Evolutionary conservation across 345 rosid species (phyloP).

Genomic region (Barbarea vulgaris): DNA sequence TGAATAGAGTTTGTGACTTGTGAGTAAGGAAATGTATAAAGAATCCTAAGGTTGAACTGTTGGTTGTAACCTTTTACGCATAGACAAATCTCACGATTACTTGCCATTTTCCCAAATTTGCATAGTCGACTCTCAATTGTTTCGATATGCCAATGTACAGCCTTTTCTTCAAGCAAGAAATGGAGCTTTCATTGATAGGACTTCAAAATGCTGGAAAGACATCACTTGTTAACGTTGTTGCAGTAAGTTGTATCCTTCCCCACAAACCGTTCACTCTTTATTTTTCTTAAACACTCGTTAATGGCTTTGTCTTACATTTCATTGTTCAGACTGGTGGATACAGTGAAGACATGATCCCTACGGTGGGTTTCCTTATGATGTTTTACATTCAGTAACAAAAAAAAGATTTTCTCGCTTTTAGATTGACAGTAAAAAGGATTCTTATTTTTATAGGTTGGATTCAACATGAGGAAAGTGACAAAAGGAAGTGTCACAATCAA

Average conservation of each 20-base stretch:
- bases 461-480: constrained; percentile 95
- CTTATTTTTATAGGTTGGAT: constrained; percentile 67
- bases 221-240: constrained; percentile 79
- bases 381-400: not conserved
- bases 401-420: not conserved
- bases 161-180: constrained; percentile 85
- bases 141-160: constrained; percentile 46
- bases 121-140: not conserved
- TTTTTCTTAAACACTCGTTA: constrained; percentile 14
- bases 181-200: constrained; percentile 87
- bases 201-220: constrained; percentile 91
- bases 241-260: constrained; percentile 56
- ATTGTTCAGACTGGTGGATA: constrained; percentile 77
- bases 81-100: not conserved
- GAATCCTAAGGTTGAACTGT: not conserved
- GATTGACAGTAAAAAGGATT: not conserved
- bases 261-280: not conserved
- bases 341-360: constrained; percentile 93
- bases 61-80: not conserved
- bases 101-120: not conserved
- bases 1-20: not conserved
- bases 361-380: constrained; percentile 47
- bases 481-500: constrained; percentile 94
- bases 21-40: not conserved
- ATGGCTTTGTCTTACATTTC: constrained; percentile 33